Percentiles rank a stretch among this genome's conserved stretches.
These are phyloP conservation scores for Xylaria sp. DNA, from an alignment of 2,329 filamentous ascomycete genomes.

Conservation along the genomic window DNA sequence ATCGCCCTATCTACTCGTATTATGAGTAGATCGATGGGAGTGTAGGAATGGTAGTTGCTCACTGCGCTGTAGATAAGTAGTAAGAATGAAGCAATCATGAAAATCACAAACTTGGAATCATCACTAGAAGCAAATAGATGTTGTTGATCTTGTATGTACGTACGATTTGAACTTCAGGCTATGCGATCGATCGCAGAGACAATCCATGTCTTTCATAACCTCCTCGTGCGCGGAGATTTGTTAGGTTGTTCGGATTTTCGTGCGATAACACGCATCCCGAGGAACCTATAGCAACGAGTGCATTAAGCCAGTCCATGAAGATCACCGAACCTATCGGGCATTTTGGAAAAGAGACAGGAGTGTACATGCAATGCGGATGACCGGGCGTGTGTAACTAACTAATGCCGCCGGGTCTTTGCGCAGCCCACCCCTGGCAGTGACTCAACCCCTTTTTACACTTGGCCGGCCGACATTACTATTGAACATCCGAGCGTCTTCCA, in stretches of 20 bases:
- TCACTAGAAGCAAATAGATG: too few species aligned
- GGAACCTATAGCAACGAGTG: not conserved
- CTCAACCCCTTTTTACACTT: too few species aligned
- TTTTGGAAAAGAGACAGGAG: not conserved
- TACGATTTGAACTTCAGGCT: too few species aligned
- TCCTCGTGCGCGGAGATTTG: not conserved
- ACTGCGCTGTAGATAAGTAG: too few species aligned
- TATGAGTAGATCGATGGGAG: too few species aligned
- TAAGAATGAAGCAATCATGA: too few species aligned
- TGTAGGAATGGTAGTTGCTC: too few species aligned
- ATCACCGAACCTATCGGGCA: not conserved
- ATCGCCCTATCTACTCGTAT: too few species aligned
- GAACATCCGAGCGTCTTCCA: not conserved
- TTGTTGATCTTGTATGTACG: too few species aligned
- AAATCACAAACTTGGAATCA: too few species aligned
- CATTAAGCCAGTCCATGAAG: not conserved
- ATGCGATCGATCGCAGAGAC: not conserved
- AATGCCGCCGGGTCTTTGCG: not conserved
- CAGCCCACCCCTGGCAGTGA: not conserved
- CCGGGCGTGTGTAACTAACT: not conserved
- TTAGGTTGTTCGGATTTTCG: not conserved
- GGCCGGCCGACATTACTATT: not conserved
- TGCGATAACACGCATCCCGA: not conserved
- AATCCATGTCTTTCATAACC: not conserved
- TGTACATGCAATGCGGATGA: not conserved